Conservation (phyloP, 2,329 filamentous ascomycete species). For the Xylariaceae sp. region DNA sequence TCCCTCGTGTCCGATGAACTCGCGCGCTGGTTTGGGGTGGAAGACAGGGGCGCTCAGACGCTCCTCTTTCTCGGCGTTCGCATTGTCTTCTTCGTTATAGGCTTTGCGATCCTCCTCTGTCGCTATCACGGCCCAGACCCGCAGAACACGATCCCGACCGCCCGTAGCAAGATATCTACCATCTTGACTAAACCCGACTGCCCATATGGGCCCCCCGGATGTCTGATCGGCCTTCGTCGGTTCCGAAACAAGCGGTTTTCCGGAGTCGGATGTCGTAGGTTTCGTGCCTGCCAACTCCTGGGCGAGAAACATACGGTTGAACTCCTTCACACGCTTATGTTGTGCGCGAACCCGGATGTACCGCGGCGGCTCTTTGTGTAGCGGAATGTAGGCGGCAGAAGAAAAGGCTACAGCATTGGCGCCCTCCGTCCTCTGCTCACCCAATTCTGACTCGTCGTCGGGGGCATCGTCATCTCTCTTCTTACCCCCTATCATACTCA, state of each 20-base stretch:
- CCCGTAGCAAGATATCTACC: constrained; percentile 88
- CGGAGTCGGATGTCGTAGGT: constrained; percentile 30
- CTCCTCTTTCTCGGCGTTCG: constrained; percentile 44
- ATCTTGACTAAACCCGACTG: constrained; percentile 86
- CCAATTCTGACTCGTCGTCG: constrained; percentile 65
- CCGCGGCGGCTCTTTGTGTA: constrained; percentile 79
- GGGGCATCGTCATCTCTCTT: constrained; percentile 55
- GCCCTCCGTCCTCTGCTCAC: constrained; percentile 65
- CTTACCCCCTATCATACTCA: constrained; percentile 73
- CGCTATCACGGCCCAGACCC: constrained; percentile 84
- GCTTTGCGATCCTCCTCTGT: constrained; percentile 71
- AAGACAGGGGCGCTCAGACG: constrained; percentile 88
- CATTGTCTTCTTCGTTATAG: constrained; percentile 63
- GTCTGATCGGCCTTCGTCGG: constrained; percentile 34
- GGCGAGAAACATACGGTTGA: constrained; percentile 83
- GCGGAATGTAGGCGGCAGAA: constrained; percentile 75
- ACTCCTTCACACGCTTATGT: constrained; percentile 75
- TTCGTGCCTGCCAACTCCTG: constrained; percentile 71
- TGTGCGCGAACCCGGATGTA: constrained; percentile 83
- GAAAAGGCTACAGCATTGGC: constrained; percentile 80
- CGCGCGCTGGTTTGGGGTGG: constrained; percentile 66
- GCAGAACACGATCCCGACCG: constrained; percentile 78
- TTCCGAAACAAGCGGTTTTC: constrained; percentile 26
- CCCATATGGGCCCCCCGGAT: constrained; percentile 73
- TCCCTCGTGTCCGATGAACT: constrained; percentile 77